phyloP scores from a whole-genome alignment of 169 alveolate genomes.

The Plasmodium adleri region DNA sequence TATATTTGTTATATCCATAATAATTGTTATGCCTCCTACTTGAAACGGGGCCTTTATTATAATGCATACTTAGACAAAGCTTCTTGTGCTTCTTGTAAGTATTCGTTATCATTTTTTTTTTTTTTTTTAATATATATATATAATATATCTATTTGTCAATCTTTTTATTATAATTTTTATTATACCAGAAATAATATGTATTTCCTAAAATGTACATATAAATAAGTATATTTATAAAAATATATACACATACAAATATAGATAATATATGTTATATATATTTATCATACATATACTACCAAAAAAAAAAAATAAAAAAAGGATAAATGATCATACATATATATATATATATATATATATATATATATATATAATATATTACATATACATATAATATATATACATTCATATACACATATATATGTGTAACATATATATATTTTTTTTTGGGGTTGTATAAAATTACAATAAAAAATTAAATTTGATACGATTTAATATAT shows the following conservation, averaged over 20 bases:
- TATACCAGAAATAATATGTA: too few species aligned
- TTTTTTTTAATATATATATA: background rate
- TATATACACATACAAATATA: background rate
- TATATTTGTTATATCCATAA: constrained; percentile 30
- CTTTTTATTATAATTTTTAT: too few species aligned
- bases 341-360: background rate
- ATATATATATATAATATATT: constrained; percentile 1
- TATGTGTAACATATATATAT: background rate
- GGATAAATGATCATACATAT: background rate
- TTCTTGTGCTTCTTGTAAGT: constrained; percentile 37
- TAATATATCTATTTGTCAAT: too few species aligned
- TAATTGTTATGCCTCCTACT: constrained; percentile 17
- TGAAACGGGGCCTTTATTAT: constrained; percentile 5
- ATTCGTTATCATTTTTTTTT: constrained; percentile 18
- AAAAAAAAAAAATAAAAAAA: background rate
- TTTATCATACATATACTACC: background rate
- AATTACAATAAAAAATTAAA: too few species aligned
- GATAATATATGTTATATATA: background rate
- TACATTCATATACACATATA: constrained; percentile 1
- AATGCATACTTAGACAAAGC: constrained; percentile 19
- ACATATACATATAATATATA: background rate
- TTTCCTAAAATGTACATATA: background rate
- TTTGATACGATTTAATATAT: too few species aligned
- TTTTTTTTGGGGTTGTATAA: too few species aligned
- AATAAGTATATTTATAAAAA: background rate